These are phyloP conservation scores for Secale cereale DNA, from an alignment of 176 grass and related monocot species.

Conservation along the genomic window DNA sequence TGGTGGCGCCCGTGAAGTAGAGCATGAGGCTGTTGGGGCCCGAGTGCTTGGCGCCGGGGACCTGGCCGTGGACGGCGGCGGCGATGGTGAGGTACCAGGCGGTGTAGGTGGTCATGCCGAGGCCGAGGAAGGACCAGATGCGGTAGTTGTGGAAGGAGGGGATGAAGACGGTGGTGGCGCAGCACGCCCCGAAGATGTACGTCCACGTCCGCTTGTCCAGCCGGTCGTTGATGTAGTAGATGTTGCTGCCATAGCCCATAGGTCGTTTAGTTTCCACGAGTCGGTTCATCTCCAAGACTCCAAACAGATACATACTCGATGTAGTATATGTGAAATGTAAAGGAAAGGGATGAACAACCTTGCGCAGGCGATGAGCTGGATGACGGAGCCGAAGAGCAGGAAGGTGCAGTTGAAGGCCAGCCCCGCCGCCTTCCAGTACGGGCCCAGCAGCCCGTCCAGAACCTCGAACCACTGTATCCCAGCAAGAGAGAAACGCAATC, in stretches of 20 bases:
- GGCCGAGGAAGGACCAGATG: conserved; percentile 57
- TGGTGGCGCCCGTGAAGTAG: conserved; percentile 63
- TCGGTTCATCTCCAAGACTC: too few species aligned
- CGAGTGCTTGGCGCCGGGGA: conserved; percentile 43
- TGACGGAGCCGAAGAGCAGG: conserved; percentile 60
- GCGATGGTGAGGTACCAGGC: conserved; percentile 59
- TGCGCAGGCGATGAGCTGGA: conserved; percentile 61
- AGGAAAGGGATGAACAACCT: not conserved
- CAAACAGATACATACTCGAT: too few species aligned
- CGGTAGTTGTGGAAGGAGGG: conserved; percentile 65
- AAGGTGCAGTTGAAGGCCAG: conserved; percentile 63
- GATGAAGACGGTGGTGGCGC: conserved; percentile 60
- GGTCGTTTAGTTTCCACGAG: too few species aligned
- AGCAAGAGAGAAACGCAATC: not conserved
- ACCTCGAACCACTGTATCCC: conserved; percentile 48
- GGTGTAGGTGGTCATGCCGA: conserved; percentile 61
- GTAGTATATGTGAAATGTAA: too few species aligned
- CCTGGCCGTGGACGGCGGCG: conserved; percentile 44
- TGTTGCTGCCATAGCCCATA: conserved; percentile 18
- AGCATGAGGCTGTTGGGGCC: conserved; percentile 41
- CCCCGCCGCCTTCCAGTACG: conserved; percentile 48
- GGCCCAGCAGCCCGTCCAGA: conserved; percentile 51
- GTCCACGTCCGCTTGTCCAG: conserved; percentile 70
- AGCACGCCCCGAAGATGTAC: conserved; percentile 58
- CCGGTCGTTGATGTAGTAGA: conserved; percentile 67